Evolutionary conservation across 345 rosid genomes (phyloP).

Genomic region (Dimocarpus longan): DNA sequence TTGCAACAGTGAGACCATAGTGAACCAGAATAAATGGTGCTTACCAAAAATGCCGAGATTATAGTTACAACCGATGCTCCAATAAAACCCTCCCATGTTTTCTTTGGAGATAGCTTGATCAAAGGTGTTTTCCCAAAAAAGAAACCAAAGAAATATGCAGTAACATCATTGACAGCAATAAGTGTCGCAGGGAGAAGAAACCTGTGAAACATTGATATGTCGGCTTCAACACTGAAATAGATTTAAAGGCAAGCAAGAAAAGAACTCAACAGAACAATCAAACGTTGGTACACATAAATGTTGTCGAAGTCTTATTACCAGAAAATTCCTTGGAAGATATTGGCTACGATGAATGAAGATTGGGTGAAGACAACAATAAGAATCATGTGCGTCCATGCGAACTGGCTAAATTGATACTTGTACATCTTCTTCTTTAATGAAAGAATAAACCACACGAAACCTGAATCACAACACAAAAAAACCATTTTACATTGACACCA

Average conservation of each 20-base stretch:
- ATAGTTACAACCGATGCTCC: constrained; percentile 92
- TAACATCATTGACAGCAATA: constrained; percentile 87
- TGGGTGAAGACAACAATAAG: constrained; percentile 92
- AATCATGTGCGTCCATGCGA: constrained; percentile 99
- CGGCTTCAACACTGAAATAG: not conserved
- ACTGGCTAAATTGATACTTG: constrained; percentile 99
- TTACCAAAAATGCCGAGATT: constrained; percentile 80
- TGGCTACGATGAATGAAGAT: constrained; percentile 94
- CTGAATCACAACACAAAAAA: constrained; percentile 34
- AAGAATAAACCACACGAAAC: constrained; percentile 99
- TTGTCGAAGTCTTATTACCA: constrained; percentile 51
- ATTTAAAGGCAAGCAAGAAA: no score
- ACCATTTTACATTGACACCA: not conserved
- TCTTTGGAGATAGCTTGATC: constrained; percentile 95
- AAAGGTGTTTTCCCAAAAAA: constrained; percentile 94
- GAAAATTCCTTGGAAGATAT: constrained; percentile 96
- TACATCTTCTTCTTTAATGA: constrained; percentile 96
- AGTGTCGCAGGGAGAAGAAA: constrained; percentile 97
- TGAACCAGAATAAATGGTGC: constrained; percentile 16
- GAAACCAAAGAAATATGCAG: constrained; percentile 89
- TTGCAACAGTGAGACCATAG: not conserved
- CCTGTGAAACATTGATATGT: constrained; percentile 41
- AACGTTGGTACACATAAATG: constrained; percentile 12
- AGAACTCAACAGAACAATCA: no score
- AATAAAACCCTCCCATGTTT: constrained; percentile 98